These are phyloP conservation scores for Pneumocystis canis DNA, from an alignment of 1,139 yeast species.

Conservation along the genomic window DNA sequence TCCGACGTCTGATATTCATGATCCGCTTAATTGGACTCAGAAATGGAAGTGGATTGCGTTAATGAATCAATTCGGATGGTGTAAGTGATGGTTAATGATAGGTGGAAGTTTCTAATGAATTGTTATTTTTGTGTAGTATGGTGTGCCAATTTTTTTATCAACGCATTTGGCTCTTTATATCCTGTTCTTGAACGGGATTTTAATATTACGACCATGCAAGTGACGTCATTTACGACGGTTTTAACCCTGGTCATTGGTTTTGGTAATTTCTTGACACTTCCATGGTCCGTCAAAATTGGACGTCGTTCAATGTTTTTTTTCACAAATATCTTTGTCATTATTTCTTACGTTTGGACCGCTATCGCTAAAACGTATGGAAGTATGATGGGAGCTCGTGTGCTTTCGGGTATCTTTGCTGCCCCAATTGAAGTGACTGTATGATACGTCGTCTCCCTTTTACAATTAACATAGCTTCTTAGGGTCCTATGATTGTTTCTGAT, in stretches of 20 bases:
- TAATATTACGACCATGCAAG: not conserved
- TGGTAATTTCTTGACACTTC: not conserved
- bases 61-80: not conserved
- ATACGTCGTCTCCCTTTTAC: not conserved
- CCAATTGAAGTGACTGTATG: not conserved
- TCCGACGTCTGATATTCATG: slow-evolving; percentile 43
- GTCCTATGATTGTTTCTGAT: not conserved
- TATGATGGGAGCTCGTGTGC: not conserved
- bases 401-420: not conserved
- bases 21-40: slow-evolving; percentile 39
- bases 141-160: not conserved
- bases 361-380: not conserved
- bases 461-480: not conserved
- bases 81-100: not conserved
- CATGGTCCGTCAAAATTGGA: not conserved
- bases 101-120: too few species aligned
- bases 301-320: not conserved
- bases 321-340: not conserved
- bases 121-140: not conserved
- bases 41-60: not conserved
- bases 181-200: not conserved
- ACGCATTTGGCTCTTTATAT: not conserved
- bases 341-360: not conserved
- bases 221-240: not conserved
- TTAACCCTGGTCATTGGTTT: not conserved